phyloP scores from a whole-genome alignment of 73 alveolate genomes.

The Paramecium primaurelia region DNA sequence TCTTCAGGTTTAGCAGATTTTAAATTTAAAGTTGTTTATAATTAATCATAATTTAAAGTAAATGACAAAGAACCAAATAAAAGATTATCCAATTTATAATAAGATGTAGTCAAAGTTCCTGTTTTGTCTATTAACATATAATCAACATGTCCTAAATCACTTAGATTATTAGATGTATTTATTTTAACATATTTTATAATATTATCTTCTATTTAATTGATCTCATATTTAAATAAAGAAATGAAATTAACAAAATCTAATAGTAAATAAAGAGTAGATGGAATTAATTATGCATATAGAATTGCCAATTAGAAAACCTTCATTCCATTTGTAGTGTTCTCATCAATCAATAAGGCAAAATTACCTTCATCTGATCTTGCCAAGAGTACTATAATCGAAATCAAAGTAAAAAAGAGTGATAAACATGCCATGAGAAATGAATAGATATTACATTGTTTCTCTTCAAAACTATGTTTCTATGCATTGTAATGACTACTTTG shows the following conservation, averaged over 20 bases:
- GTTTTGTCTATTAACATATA: constrained; percentile 56
- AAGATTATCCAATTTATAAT: constrained; percentile 29
- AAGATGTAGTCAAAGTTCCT: constrained; percentile 49
- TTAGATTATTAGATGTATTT: background rate
- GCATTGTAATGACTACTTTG: constrained; percentile 4
- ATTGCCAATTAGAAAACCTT: constrained; percentile 19
- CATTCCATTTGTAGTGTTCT: constrained; percentile 40
- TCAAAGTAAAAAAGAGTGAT: background rate
- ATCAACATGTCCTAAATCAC: constrained; percentile 60
- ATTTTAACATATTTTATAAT: constrained; percentile 3
- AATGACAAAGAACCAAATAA: background rate
- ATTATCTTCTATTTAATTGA: background rate
- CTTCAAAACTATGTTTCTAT: background rate
- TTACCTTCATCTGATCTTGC: constrained; percentile 51
- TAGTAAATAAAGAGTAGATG: constrained; percentile 31
- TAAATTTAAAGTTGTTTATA: background rate
- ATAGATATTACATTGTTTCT: background rate
- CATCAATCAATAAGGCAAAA: background rate
- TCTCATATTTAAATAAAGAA: background rate
- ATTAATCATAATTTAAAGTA: constrained; percentile 16
- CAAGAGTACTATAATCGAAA: constrained; percentile 42
- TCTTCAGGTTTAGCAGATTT: background rate
- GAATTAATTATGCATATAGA: constrained; percentile 43
- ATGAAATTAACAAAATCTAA: constrained; percentile 26
- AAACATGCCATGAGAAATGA: background rate